Evolutionary conservation across 192 early-diverging fungal genomes (phyloP).

Genomic region (Umbelopsis sp.): DNA sequence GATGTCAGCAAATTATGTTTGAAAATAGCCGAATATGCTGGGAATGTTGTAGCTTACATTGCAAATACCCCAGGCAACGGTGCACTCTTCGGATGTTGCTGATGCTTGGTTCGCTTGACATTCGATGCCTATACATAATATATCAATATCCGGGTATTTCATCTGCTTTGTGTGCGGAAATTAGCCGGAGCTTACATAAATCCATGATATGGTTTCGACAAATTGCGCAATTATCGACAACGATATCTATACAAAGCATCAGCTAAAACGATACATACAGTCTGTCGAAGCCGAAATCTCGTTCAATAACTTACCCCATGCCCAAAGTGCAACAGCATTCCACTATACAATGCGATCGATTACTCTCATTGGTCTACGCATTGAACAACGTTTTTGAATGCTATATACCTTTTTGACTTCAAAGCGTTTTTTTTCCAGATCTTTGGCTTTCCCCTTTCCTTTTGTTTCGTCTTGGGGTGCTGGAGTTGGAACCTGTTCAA

Average conservation of each 20-base stretch:
- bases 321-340: conserved; percentile 99
- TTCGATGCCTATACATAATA: conserved; percentile 73
- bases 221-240: conserved; percentile 98
- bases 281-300: not conserved
- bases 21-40: not conserved
- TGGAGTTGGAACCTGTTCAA: no score
- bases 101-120: conserved; percentile 98
- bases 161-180: not conserved
- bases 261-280: not conserved
- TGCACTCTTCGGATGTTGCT: conserved; percentile 91
- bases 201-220: conserved; percentile 99
- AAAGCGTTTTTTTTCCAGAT: conserved; percentile 77
- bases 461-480: conserved; percentile 25
- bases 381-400: not conserved
- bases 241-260: conserved; percentile 73
- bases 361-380: not conserved
- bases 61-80: conserved; percentile 95
- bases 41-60: conserved; percentile 63
- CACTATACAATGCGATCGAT: conserved; percentile 61
- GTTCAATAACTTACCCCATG: conserved; percentile 75
- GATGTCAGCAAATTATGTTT: not conserved
- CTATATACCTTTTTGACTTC: conserved; percentile 87
- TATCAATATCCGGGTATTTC: not conserved
- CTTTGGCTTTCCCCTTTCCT: conserved; percentile 61
- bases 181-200: conserved; percentile 66